Base-by-base conservation (phyloP, 208 protist species). In the Trypanosoma boissoni region DNA sequence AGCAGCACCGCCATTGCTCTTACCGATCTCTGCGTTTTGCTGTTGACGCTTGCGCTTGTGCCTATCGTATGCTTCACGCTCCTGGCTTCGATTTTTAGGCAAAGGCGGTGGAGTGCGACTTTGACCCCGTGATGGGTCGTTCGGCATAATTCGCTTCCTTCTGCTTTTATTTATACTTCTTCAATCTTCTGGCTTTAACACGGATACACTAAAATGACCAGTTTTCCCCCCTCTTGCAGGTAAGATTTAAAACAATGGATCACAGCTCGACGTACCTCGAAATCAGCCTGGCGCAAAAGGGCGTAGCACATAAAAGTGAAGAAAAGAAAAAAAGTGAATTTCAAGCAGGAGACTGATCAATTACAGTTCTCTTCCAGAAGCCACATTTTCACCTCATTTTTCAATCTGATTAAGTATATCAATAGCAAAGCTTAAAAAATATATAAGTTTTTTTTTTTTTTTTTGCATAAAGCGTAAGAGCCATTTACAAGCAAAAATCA, bases 11-110 rank as follows among this genome's bases (percentile, higher is more conserved):
- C 58, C 44, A 7, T 37, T 52, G 9, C 55, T 50, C n/a, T 39
- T 64, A 48, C 18, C 39, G 12, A 60, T 21, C 58, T 68, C 57
- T 24, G 2, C 51, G 29, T 24, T 59, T 16, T 61, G 61, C 21
- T 71, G 61, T 3, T 62, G 63, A 27, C 66, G 39, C 26, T 52
- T 36, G 1, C 41, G 29, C 32, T 74, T 54, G 51, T 65, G 39
- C 55, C 65, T 60, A 36, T 32, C 45, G 43, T 57, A 32, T 7
- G 12, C 18, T 50, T 58, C 64, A 14, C 49, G 44, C 65, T 55
- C 39, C 52, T 43, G 52, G 31, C 9, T 6, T 6, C 34, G 34
- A 12, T 12, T 6, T 6, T 6, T 16, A 6, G 34, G 34, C 34
- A 12, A 12, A 39, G 34, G 34, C 8, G 34, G 6, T 12, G 34